Evolutionary conservation across 2,329 filamentous ascomycete species (phyloP).

Genomic region (Lomentospora prolificans): DNA sequence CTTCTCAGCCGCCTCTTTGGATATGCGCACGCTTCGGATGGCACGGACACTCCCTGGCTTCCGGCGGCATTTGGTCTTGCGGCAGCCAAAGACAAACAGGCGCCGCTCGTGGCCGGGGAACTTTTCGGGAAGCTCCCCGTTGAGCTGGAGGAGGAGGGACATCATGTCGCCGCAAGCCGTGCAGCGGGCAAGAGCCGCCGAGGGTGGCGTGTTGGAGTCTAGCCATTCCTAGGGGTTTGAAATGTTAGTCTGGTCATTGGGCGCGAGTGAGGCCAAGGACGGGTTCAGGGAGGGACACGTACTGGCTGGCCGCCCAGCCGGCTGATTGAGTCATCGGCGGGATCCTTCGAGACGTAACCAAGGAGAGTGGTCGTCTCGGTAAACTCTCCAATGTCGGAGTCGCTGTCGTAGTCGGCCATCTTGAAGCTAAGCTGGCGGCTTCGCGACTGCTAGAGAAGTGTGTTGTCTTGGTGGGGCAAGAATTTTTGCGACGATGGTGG

Average conservation of each 20-base stretch:
- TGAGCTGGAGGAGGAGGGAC: conserved; percentile 78
- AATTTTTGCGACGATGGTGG: conserved; percentile 26
- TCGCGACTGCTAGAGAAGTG: conserved; percentile 13
- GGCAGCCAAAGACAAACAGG: conserved; percentile 78
- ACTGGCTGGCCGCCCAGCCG: conserved; percentile 82
- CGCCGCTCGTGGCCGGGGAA: conserved; percentile 83
- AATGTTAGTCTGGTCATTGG: conserved; percentile 6
- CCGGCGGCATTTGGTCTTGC: conserved; percentile 66
- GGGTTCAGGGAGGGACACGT: conserved; percentile 25
- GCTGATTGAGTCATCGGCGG: conserved; percentile 73
- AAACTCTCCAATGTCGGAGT: conserved; percentile 62
- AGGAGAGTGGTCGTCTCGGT: conserved; percentile 81
- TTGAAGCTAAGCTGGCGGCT: conserved; percentile 12
- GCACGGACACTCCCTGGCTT: conserved; percentile 74
- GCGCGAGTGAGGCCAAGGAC: conserved; percentile 1
- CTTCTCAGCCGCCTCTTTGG: conserved; percentile 25
- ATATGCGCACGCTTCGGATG: conserved; percentile 56
- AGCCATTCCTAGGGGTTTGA: conserved; percentile 64
- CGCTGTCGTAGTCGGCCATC: conserved; percentile 79
- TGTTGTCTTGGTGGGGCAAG: conserved; percentile 26
- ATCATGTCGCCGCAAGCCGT: conserved; percentile 78
- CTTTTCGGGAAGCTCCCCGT: conserved; percentile 77
- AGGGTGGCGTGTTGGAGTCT: conserved; percentile 58
- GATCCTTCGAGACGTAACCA: conserved; percentile 76
- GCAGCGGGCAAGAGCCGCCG: conserved; percentile 71